phyloP scores from a whole-genome alignment of 1,284 basidiomycete genomes.

The Cryptococcus sp. region DNA sequence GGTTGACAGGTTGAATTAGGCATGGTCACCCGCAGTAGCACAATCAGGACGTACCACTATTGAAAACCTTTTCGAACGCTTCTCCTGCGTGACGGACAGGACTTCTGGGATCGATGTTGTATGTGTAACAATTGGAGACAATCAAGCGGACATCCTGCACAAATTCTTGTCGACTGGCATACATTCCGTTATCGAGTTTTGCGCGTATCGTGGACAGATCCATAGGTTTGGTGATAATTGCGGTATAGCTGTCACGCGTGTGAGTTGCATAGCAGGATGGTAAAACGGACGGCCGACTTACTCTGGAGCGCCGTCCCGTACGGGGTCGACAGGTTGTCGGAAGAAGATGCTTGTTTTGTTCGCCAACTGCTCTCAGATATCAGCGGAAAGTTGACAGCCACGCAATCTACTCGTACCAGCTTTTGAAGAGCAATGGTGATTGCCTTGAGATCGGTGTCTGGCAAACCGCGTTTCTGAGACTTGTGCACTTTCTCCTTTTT shows the following conservation, averaged over 20 bases:
- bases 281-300: conserved; percentile 51
- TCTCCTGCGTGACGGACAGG: conserved; percentile 76
- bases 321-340: conserved; percentile 84
- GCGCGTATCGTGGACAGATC: conserved; percentile 86
- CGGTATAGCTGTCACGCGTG: conserved; percentile 68
- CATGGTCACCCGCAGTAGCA: neutral
- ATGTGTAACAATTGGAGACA: conserved; percentile 82
- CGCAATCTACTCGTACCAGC: conserved; percentile 52
- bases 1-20: conserved; percentile 8
- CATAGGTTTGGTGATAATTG: conserved; percentile 90
- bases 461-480: conserved; percentile 79
- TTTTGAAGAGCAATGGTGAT: conserved; percentile 82
- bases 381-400: conserved; percentile 5
- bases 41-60: conserved; percentile 65
- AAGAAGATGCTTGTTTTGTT: conserved; percentile 57
- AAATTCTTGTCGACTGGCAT: conserved; percentile 80
- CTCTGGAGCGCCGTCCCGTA: conserved; percentile 81
- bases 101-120: conserved; percentile 69
- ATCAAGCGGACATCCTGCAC: conserved; percentile 86
- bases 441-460: conserved; percentile 72
- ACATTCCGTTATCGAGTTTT: conserved; percentile 80
- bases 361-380: conserved; percentile 20
- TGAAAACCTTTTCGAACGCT: conserved; percentile 77
- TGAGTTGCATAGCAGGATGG: neutral
- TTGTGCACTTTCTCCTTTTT: conserved; percentile 61